These are phyloP conservation scores for Russula dissimulans DNA, from an alignment of 768 basidiomycete species.

Conservation along the genomic window DNA sequence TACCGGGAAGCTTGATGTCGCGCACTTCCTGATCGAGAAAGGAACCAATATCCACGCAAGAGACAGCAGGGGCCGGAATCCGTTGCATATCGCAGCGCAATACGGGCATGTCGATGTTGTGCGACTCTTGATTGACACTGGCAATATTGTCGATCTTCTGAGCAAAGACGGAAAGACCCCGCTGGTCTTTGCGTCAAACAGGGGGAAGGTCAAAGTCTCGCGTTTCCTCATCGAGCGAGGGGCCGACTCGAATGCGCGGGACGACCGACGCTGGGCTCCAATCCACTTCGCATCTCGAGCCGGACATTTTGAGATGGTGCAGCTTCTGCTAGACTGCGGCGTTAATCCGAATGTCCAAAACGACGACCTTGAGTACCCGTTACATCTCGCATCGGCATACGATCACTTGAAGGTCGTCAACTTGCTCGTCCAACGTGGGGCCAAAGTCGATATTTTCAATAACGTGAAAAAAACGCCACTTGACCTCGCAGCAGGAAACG, in stretches of 20 bases:
- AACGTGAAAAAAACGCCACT: not conserved
- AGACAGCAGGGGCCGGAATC: not conserved
- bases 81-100: not conserved
- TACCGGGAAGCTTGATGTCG: not conserved
- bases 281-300: not conserved
- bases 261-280: not conserved
- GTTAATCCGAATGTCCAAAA: not conserved
- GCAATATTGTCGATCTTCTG: not conserved
- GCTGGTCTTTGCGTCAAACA: not conserved
- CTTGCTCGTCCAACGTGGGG: not conserved
- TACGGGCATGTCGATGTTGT: not conserved
- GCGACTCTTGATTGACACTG: not conserved
- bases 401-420: not conserved
- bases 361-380: not conserved
- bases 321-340: not conserved
- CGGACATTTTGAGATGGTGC: not conserved
- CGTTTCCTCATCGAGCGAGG: not conserved
- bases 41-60: not conserved
- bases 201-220: not conserved
- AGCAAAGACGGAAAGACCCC: not conserved
- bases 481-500: not conserved
- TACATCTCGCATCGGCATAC: not conserved
- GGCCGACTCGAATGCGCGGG: not conserved
- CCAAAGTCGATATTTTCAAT: not conserved
- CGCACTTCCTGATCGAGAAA: not conserved